Evolutionary conservation across 192 early-diverging fungal genomes (phyloP).

Genomic region (Coemansia sp.): DNA sequence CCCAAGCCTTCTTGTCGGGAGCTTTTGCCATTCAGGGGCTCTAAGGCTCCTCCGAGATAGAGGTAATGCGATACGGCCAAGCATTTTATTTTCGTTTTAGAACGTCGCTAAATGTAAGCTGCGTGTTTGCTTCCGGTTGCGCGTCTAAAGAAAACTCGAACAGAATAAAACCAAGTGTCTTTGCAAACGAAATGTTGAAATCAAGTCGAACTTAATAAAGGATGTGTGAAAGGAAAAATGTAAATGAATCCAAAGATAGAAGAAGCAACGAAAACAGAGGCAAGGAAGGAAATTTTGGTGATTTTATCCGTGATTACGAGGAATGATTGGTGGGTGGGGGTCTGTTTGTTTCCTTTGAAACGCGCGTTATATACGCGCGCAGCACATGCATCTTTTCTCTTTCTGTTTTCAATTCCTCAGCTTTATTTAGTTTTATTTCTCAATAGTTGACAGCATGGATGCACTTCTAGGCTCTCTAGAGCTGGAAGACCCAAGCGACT

Average conservation of each 20-base stretch:
- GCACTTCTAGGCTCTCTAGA: background rate
- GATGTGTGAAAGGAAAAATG: background rate
- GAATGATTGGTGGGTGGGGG: too few species aligned
- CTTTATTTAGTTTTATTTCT: background rate
- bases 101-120: slow-evolving; percentile 1
- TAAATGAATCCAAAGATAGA: background rate
- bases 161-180: background rate
- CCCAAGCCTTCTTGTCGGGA: slow-evolving; percentile 10
- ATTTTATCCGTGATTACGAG: too few species aligned
- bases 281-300: too few species aligned
- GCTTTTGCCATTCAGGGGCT: slow-evolving; percentile 1
- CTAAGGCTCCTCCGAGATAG: slow-evolving; percentile 29
- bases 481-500: slow-evolving; percentile 75
- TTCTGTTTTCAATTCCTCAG: background rate
- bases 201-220: background rate
- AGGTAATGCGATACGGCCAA: slow-evolving; percentile 33
- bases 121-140: background rate
- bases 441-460: background rate
- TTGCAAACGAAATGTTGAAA: background rate
- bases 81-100: slow-evolving; percentile 20
- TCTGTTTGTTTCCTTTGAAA: too few species aligned
- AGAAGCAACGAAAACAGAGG: background rate
- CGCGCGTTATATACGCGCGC: background rate
- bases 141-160: background rate
- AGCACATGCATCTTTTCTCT: background rate